Evolutionary conservation across 768 basidiomycete species (phyloP).

Genomic region (Trametes punicea): DNA sequence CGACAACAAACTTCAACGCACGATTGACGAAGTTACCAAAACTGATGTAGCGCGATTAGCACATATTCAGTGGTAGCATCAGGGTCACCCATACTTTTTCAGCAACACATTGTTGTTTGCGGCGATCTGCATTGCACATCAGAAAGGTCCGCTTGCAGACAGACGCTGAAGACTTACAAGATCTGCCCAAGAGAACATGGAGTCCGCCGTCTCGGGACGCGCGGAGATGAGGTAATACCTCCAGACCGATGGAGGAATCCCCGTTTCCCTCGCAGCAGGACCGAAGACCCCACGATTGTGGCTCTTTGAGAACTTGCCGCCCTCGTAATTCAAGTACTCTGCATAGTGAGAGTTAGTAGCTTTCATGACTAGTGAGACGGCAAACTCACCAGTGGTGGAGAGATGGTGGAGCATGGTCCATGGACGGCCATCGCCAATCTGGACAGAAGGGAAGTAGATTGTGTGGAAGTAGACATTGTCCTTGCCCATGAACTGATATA

Average conservation of each 20-base stretch:
- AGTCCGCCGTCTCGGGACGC: conserved; percentile 89
- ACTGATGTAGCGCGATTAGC: too few species aligned
- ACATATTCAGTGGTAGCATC: neutral
- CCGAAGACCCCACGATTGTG: conserved; percentile 97
- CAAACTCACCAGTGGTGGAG: conserved; percentile 80
- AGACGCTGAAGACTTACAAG: conserved; percentile 55
- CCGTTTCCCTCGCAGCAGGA: conserved; percentile 89
- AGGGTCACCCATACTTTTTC: conserved; percentile 65
- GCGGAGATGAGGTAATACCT: conserved; percentile 92
- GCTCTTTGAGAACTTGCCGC: conserved; percentile 98
- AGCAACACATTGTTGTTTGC: conserved; percentile 92
- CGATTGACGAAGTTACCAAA: conserved; percentile 99
- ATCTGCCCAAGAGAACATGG: conserved; percentile 96
- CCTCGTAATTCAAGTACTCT: conserved; percentile 99
- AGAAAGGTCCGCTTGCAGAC: too few species aligned
- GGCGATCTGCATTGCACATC: conserved; percentile 53
- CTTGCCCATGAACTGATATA: conserved; percentile 99
- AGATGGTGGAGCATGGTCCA: conserved; percentile 96
- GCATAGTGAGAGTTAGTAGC: neutral
- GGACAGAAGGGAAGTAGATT: conserved; percentile 88
- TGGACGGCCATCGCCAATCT: conserved; percentile 81
- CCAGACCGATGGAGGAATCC: conserved; percentile 93
- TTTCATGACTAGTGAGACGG: neutral
- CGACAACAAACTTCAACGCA: conserved; percentile 84
- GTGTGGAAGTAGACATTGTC: conserved; percentile 99